Percentiles rank a stretch among this genome's conserved stretches.
These are phyloP conservation scores for Claviceps monticola DNA, from an alignment of 2,329 filamentous ascomycete genomes.

Conservation along the genomic window DNA sequence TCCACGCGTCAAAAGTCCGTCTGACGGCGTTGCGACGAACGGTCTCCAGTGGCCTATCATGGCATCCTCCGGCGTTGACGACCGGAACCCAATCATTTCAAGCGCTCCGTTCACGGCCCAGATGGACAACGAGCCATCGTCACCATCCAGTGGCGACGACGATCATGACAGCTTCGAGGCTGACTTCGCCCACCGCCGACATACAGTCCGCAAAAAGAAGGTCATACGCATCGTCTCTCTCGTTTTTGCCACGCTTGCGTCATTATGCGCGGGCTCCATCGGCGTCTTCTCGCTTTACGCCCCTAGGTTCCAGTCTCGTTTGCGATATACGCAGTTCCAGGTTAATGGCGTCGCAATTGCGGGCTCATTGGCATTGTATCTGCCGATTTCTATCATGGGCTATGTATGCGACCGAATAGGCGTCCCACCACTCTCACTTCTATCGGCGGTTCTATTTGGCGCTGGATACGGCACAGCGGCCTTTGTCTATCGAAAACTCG, in stretches of 20 bases:
- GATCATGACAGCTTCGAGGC: constrained; percentile 7
- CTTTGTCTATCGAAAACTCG: constrained; percentile 48
- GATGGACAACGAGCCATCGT: constrained; percentile 2
- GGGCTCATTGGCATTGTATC: constrained; percentile 77
- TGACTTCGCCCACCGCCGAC: constrained; percentile 10
- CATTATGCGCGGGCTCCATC: constrained; percentile 78
- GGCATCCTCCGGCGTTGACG: constrained; percentile 4
- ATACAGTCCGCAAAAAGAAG: constrained; percentile 15
- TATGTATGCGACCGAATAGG: constrained; percentile 85
- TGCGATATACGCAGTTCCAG: constrained; percentile 82
- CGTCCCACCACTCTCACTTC: constrained; percentile 60
- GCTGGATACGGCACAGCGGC: constrained; percentile 74
- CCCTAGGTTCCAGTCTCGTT: constrained; percentile 70
- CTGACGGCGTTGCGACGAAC: background rate
- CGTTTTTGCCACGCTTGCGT: constrained; percentile 37
- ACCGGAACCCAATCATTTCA: background rate
- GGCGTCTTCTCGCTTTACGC: constrained; percentile 91
- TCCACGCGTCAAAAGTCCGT: background rate
- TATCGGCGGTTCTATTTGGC: constrained; percentile 63
- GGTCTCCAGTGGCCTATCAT: background rate
- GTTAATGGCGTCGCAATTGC: constrained; percentile 84
- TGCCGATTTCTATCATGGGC: constrained; percentile 80
- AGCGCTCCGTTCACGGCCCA: background rate
- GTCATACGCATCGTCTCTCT: constrained; percentile 35
- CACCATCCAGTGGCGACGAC: constrained; percentile 3